These are phyloP conservation scores for Verticillium tricorpus DNA, from an alignment of 2,329 filamentous ascomycete genomes.

Conservation along the genomic window DNA sequence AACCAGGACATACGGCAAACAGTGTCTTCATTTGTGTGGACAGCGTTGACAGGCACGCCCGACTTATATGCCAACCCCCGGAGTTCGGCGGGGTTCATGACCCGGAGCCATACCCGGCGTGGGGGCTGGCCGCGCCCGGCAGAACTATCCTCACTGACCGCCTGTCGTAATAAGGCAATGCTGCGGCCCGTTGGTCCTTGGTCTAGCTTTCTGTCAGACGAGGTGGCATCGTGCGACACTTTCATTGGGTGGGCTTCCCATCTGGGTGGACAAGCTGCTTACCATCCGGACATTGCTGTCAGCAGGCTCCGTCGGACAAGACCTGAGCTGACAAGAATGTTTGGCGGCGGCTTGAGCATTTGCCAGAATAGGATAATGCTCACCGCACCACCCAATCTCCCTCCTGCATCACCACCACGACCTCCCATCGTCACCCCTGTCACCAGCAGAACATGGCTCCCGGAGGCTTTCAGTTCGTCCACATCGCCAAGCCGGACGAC, in stretches of 20 bases:
- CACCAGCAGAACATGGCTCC: neutral
- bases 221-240: too few relatives aligned
- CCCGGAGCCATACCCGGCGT: too few relatives aligned
- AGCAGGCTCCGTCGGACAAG: too few relatives aligned
- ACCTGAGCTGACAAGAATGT: neutral
- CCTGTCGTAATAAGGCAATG: neutral
- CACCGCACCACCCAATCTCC: neutral
- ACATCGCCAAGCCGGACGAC: slow-evolving; percentile 12
- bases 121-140: neutral
- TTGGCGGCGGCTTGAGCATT: neutral
- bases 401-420: neutral
- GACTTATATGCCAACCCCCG: too few relatives aligned
- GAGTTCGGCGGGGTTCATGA: too few relatives aligned
- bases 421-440: neutral
- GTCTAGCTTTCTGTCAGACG: too few relatives aligned
- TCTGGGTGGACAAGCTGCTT: too few relatives aligned
- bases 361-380: neutral
- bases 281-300: too few relatives aligned
- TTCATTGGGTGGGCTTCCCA: neutral
- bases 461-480: slow-evolving; percentile 13
- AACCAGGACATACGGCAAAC: too few relatives aligned
- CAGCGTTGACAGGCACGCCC: too few relatives aligned
- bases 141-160: neutral
- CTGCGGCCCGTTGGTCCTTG: neutral
- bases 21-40: too few relatives aligned